Conservation (phyloP, 2,329 filamentous ascomycete genomes). For the Fusarium kyushuense region DNA sequence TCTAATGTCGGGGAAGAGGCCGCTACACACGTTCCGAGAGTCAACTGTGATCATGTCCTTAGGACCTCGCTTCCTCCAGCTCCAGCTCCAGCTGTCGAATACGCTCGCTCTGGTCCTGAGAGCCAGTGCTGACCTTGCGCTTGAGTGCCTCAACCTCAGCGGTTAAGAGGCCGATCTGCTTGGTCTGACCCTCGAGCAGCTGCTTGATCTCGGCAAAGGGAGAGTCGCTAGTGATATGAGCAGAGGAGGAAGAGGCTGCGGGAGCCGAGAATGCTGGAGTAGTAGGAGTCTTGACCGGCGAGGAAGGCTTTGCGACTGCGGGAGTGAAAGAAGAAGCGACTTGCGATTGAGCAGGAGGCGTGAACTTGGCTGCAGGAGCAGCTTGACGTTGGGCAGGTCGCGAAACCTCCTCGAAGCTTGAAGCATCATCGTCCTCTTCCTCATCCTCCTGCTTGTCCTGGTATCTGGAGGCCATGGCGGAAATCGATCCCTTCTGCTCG, state of each 20-base stretch:
- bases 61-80: conserved; percentile 73
- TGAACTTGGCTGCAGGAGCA: conserved; percentile 57
- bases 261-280: conserved; percentile 48
- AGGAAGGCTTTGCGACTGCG: conserved; percentile 49
- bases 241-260: conserved; percentile 47
- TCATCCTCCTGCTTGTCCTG: conserved; percentile 77
- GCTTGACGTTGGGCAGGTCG: conserved; percentile 76
- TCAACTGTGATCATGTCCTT: conserved; percentile 27
- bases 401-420: conserved; percentile 87
- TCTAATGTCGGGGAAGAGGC: conserved; percentile 21
- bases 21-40: conserved; percentile 11
- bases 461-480: conserved; percentile 86
- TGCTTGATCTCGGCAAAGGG: conserved; percentile 82
- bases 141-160: conserved; percentile 84
- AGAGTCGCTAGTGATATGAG: conserved; percentile 64
- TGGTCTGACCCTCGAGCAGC: conserved; percentile 80
- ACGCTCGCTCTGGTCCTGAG: conserved; percentile 74
- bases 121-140: conserved; percentile 71
- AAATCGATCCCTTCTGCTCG: conserved; percentile 89
- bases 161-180: conserved; percentile 77
- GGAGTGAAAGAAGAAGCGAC: conserved; percentile 41
- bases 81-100: conserved; percentile 76
- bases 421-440: conserved; percentile 75
- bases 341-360: conserved; percentile 51
- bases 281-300: conserved; percentile 50